A percentile compares a stretch with the other conserved stretches of the same genome.
phyloP scores from a whole-genome alignment of 257 asterid species.

The Salvia splendens region DNA sequence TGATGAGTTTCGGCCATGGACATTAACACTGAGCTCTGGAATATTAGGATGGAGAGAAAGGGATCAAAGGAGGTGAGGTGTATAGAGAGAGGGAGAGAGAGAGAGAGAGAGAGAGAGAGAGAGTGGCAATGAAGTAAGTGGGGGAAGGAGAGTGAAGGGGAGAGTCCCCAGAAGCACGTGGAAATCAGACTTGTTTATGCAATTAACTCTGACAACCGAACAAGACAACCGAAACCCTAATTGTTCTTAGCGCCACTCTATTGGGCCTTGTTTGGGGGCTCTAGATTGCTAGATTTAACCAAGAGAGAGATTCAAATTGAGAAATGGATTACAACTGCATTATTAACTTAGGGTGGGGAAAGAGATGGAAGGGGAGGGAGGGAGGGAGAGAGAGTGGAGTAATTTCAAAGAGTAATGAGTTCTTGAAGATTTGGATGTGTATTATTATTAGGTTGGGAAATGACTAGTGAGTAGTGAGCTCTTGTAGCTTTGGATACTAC shows the following conservation, averaged over 20 bases:
- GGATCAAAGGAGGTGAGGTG: constrained; percentile 42
- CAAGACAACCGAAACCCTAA: constrained; percentile 49
- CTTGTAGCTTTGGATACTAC: neutral
- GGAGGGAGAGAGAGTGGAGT: too few species aligned
- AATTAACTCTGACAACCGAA: constrained; percentile 42
- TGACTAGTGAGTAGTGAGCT: neutral
- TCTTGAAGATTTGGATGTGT: neutral
- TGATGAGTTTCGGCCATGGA: constrained; percentile 11
- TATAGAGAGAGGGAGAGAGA: constrained; percentile 26
- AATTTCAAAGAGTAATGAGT: neutral
- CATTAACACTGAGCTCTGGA: constrained; percentile 4
- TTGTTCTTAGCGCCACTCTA: constrained; percentile 28
- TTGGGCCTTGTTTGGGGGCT: constrained; percentile 27
- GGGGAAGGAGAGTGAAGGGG: constrained; percentile 44
- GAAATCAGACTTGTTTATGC: constrained; percentile 37
- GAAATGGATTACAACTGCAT: neutral
- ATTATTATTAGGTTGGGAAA: too few species aligned
- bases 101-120: constrained; percentile 22
- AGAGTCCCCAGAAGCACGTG: constrained; percentile 51
- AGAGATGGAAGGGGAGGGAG: neutral
- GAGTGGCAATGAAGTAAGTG: constrained; percentile 61
- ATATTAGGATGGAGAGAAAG: constrained; percentile 33
- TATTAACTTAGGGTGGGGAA: neutral
- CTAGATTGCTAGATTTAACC: neutral
- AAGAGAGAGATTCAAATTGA: neutral